Conservation (phyloP, 768 basidiomycete genomes). For the Leccinum arenicola region DNA sequence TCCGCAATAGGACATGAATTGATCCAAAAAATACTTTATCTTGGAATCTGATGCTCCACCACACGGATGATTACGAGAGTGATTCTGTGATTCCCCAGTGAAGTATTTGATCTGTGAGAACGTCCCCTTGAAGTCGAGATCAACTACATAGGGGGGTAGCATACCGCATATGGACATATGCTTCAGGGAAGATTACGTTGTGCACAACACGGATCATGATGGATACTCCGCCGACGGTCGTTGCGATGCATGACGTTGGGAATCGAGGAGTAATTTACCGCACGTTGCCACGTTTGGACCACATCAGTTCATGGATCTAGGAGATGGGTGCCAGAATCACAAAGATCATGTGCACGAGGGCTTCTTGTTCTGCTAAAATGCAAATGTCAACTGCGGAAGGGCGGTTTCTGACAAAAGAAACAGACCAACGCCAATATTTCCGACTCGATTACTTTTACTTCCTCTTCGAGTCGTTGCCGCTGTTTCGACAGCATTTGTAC, state of each 20-base stretch:
- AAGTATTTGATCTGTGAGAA: too few species aligned
- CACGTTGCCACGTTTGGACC: neutral
- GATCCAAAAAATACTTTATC: neutral
- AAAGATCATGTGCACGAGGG: neutral
- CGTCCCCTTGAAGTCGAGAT: too few species aligned
- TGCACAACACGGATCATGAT: neutral
- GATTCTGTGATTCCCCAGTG: too few species aligned
- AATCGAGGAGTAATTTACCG: neutral
- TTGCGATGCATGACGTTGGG: neutral
- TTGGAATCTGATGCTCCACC: neutral
- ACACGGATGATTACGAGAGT: too few species aligned
- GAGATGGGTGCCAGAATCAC: neutral
- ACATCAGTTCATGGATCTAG: neutral
- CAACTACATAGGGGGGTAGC: too few species aligned
- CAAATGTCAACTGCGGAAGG: constrained; percentile 6
- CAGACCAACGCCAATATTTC: constrained; percentile 59
- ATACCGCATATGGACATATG: neutral
- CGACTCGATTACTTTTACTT: constrained; percentile 55
- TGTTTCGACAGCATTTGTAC: constrained; percentile 65
- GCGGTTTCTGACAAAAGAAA: neutral
- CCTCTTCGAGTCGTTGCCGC: constrained; percentile 62
- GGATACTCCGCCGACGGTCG: neutral
- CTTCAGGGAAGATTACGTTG: neutral
- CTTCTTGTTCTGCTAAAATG: constrained; percentile 24
- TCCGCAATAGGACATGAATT: too few species aligned